Base-by-base conservation (phyloP, 2,329 filamentous ascomycete genomes). In the Dendrostoma leiphaemia region DNA sequence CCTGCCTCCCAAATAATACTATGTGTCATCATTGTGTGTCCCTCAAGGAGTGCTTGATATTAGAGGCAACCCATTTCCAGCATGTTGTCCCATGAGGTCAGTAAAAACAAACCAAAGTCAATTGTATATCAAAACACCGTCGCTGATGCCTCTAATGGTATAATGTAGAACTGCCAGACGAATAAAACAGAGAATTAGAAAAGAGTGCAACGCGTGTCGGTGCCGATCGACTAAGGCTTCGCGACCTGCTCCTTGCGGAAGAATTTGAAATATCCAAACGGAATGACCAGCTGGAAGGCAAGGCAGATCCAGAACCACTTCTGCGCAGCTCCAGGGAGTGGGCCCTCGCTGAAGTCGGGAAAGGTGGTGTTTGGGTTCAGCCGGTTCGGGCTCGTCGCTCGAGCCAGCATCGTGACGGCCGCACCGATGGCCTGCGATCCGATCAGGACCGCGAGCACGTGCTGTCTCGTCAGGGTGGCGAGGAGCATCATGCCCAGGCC, bases 401-500 rank as follows among this genome's bases (percentile, higher is more conserved):
- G 68, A 1, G 82, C 84, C 34, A 81, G 72, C 41, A 88, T 58
- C 2, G 84, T 88, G 4, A 80, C 81, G 6, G 81, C 68, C 5
- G 80, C 80, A 13, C 85, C 85, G 26, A 88, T 65, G 10, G 86
- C 76, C 67, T 88, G 85, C 3, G 83, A 82, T 2, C 72, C 75
- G 43, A 85, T 74, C 24, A 88, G 71, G 0, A 83, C 81, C 59
- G 83, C 85, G 48, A 81, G 76, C 54, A 87, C 83, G 63, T 88
- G 85, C 66, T 85, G 76, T 19, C 85, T 72, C 1, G 84, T 87
- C 60, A 86, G 68, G 0, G 84, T 87, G 63, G 85, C 83, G 29
- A 88, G 69, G 6, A 88, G 71, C 52, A 88, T 82, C 83, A 87
- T 88, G 54, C 85, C 85, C 52, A 88, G 79, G 2, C 85, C 85